Evolutionary conservation across 2,329 filamentous ascomycete species (phyloP).

Genomic region (Phialophora expanda): DNA sequence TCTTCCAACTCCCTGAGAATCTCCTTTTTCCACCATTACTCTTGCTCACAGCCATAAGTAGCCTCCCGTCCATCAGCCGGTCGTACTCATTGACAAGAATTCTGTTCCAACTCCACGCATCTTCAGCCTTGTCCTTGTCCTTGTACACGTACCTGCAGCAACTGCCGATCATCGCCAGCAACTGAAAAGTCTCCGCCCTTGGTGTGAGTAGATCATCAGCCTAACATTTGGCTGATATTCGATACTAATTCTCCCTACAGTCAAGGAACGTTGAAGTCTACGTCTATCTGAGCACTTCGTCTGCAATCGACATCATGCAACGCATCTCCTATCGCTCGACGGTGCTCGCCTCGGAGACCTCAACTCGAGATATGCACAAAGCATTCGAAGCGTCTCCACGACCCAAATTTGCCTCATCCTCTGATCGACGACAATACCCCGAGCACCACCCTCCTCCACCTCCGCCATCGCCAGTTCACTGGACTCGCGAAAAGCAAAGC

Average conservation of each 20-base stretch:
- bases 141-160: slow-evolving; percentile 24
- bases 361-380: slow-evolving; percentile 48
- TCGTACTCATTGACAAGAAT: not conserved
- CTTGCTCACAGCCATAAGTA: slow-evolving; percentile 8
- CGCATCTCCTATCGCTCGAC: slow-evolving; percentile 37
- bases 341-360: slow-evolving; percentile 40
- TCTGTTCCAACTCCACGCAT: slow-evolving; percentile 4
- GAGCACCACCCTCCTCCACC: slow-evolving; percentile 36
- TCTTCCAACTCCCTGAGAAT: slow-evolving; percentile 14
- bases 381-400: slow-evolving; percentile 47
- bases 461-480: slow-evolving; percentile 37
- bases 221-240: slow-evolving; percentile 1
- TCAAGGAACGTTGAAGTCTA: slow-evolving; percentile 2
- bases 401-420: slow-evolving; percentile 43
- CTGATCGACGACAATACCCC: slow-evolving; percentile 34
- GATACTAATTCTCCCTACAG: not conserved
- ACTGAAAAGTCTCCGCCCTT: slow-evolving; percentile 6
- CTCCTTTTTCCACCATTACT: slow-evolving; percentile 14
- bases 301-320: slow-evolving; percentile 31
- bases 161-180: slow-evolving; percentile 25
- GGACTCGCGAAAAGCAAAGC: slow-evolving; percentile 34
- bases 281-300: not conserved
- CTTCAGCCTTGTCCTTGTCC: slow-evolving; percentile 5
- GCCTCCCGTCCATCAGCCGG: slow-evolving; percentile 21
- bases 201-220: slow-evolving; percentile 19